These are phyloP conservation scores for Zymoseptoria ardabiliae DNA, from an alignment of 2,329 filamentous ascomycete genomes.

Conservation along the genomic window DNA sequence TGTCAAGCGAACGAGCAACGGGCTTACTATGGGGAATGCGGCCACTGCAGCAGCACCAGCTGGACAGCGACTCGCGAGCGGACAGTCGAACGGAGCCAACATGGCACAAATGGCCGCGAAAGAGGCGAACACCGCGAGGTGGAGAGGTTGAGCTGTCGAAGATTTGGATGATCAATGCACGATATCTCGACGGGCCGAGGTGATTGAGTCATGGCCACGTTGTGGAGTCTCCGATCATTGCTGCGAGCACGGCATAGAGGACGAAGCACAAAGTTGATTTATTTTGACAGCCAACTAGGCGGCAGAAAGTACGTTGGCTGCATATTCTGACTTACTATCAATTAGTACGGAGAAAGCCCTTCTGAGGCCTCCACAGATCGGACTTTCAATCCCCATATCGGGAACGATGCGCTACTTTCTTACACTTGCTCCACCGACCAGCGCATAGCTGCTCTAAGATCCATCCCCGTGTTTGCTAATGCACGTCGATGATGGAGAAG, in stretches of 20 bases:
- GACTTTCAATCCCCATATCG: neutral
- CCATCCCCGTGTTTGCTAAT: neutral
- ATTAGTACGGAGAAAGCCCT: neutral
- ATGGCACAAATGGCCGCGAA: slow-evolving; percentile 16
- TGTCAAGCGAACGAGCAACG: slow-evolving; percentile 16
- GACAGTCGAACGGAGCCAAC: slow-evolving; percentile 4
- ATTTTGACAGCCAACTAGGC: neutral
- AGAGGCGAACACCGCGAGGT: slow-evolving; percentile 16
- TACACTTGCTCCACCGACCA: neutral
- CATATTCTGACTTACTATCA: neutral
- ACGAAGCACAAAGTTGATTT: neutral
- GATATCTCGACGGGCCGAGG: neutral
- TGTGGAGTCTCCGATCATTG: neutral
- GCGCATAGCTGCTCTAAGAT: neutral
- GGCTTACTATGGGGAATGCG: slow-evolving; percentile 3
- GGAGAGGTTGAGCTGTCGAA: slow-evolving; percentile 8
- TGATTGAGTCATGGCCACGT: neutral
- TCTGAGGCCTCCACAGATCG: neutral
- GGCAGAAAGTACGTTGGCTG: neutral
- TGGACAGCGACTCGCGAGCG: neutral
- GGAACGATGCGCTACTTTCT: neutral
- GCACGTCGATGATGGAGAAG: neutral
- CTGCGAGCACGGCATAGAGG: neutral
- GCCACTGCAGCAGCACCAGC: neutral
- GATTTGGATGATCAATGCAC: neutral